Percentiles rank a stretch among this genome's conserved stretches.
phyloP scores from a whole-genome alignment of 495 filamentous ascomycete species.

The Aspergillus taichungensis region DNA sequence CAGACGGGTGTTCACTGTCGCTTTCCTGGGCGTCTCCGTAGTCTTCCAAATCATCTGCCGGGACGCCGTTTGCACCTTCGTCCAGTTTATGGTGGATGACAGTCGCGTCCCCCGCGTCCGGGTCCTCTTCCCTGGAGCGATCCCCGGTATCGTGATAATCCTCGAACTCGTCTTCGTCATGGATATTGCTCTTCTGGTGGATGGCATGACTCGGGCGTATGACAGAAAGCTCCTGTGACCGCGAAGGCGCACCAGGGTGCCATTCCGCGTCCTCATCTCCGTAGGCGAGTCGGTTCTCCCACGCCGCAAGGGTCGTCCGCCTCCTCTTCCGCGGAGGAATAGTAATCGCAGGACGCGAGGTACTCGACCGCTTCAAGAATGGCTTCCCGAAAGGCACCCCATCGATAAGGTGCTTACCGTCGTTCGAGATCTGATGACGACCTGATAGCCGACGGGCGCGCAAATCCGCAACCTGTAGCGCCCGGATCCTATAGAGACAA shows the following conservation, averaged over 20 bases:
- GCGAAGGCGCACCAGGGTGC: slow-evolving; percentile 17
- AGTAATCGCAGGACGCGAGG: slow-evolving; percentile 53
- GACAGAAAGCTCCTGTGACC: slow-evolving; percentile 10
- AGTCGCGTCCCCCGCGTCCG: too few relatives aligned
- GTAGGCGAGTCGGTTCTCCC: slow-evolving; percentile 20
- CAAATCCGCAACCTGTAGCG: slow-evolving; percentile 66
- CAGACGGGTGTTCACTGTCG: slow-evolving; percentile 13
- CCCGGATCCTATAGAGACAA: slow-evolving; percentile 56
- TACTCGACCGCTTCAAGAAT: slow-evolving; percentile 45
- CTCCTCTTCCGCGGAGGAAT: slow-evolving; percentile 73
- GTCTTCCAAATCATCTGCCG: slow-evolving; percentile 11
- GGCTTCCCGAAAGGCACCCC: slow-evolving; percentile 81
- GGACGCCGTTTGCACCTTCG: slow-evolving; percentile 18
- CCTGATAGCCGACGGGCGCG: slow-evolving; percentile 67
- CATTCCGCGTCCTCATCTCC: slow-evolving; percentile 33
- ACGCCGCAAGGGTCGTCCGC: slow-evolving; percentile 38
- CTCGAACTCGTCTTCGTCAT: slow-evolving; percentile 1
- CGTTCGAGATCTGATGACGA: slow-evolving; percentile 69
- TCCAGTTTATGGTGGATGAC: not conserved
- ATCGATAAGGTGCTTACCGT: slow-evolving; percentile 80
- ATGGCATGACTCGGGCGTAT: slow-evolving; percentile 2
- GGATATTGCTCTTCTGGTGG: not conserved
- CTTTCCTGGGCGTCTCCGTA: slow-evolving; percentile 16
- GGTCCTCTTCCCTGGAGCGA: too few relatives aligned
- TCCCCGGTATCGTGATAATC: slow-evolving; percentile 6